Evolutionary conservation across 1,284 basidiomycete species (phyloP), one percentile per base, ranked within the genome.

Genomic region (Erythrobasidium hasegawianum): DNA sequence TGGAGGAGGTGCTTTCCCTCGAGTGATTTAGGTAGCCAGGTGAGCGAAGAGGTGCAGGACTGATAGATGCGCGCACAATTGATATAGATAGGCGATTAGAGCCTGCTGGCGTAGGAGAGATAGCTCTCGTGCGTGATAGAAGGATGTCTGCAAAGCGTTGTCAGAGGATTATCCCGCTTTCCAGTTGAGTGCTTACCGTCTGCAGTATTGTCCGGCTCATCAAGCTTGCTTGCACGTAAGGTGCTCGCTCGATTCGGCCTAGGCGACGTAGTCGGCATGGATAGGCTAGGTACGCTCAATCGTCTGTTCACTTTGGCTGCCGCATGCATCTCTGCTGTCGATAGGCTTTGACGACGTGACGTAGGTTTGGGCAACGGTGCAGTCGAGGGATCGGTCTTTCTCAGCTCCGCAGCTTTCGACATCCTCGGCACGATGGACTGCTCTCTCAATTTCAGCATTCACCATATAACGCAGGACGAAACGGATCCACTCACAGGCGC

Each of bases 331-430:
- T 52, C 52, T 33, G 53, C 52, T 11, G 61, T 59, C 13, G 58
- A 38, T 10, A 24, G 3, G 20, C 56, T 53, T 14, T 45, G 26
- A 1, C 18, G 47, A 29, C 27, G 20, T 20, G 22, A n/a, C 16
- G 59, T 57, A 26, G 53, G 41, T 24, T 47, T 27, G 0, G 49
- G 56, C 18, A 59, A 20, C 22, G 33, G 60, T 14, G 53, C 26
- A 59, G 43, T 4, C 14, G 20, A 54, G 24, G 27, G 52, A 27
- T 20, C 38, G 9, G 43, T 41, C 20, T 7, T 45, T 22, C 88
- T 80, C 71, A 90, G 72, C 8, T 82, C 80, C 10, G 88, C 86
- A 70, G 86, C 87, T 75, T 81, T 85, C 72, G 89, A 90, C 69
- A 83, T 75, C 45, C 86, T 81, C 2, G 88, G 88, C 8, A 81